phyloP scores from a whole-genome alignment of 352 stramenopile genomes.

The Aphanomyces astaci region DNA sequence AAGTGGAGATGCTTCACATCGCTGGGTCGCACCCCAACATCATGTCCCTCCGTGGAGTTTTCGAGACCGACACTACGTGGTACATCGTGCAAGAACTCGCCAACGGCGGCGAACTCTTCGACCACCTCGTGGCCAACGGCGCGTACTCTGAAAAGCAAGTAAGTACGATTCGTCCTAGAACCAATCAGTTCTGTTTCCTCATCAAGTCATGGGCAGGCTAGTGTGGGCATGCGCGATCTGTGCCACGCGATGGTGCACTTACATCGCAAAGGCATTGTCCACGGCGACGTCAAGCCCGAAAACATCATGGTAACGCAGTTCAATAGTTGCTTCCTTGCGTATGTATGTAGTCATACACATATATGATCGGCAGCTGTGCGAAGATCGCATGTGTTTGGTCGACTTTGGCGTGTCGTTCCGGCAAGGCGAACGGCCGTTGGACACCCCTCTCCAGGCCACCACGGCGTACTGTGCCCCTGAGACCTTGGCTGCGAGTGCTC shows the following conservation, averaged over 20 bases:
- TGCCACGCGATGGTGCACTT: conserved; percentile 77
- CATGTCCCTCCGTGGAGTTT: conserved; percentile 63
- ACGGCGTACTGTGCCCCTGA: conserved; percentile 69
- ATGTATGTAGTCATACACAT: background rate
- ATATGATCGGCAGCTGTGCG: conserved; percentile 29
- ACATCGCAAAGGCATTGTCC: conserved; percentile 80
- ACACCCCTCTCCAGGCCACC: conserved; percentile 65
- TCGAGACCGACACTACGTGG: conserved; percentile 62
- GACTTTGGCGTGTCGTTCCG: conserved; percentile 82
- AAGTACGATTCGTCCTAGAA: conserved; percentile 20
- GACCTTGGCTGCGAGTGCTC: conserved; percentile 32
- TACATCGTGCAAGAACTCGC: conserved; percentile 81
- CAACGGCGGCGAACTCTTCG: conserved; percentile 81
- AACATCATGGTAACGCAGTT: conserved; percentile 47
- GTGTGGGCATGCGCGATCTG: conserved; percentile 53
- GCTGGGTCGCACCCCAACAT: conserved; percentile 71
- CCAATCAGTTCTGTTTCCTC: background rate
- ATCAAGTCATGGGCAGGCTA: conserved; percentile 41
- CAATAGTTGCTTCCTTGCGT: too few relatives aligned
- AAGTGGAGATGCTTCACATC: conserved; percentile 67
- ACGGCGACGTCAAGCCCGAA: conserved; percentile 85
- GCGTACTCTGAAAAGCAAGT: conserved; percentile 78
- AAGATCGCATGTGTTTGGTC: conserved; percentile 72
- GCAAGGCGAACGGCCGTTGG: conserved; percentile 58
- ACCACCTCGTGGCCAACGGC: conserved; percentile 77